Evolutionary conservation across 176 grass and related monocot species (phyloP).

Genomic region (Olyra latifolia): DNA sequence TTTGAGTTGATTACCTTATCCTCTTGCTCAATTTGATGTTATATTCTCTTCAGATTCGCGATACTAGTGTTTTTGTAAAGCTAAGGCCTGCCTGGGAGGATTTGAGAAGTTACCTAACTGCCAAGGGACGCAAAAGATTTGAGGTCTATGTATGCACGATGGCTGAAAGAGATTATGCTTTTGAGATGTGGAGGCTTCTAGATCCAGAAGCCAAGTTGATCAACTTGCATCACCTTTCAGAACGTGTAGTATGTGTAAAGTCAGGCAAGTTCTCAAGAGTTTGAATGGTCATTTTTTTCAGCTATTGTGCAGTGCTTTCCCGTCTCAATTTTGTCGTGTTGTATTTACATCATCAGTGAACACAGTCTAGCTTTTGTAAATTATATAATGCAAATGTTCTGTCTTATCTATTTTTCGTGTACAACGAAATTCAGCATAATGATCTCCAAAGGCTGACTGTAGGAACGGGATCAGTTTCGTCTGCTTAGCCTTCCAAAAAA

Average conservation of each 20-base stretch:
- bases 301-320: slow-evolving; percentile 21
- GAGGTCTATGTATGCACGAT: slow-evolving; percentile 99
- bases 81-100: slow-evolving; percentile 98
- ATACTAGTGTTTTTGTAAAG: slow-evolving; percentile 99
- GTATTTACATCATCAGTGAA: background rate
- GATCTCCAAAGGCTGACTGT: background rate
- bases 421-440: slow-evolving; percentile 1
- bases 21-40: slow-evolving; percentile 9
- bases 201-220: slow-evolving; percentile 87
- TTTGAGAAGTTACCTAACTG: slow-evolving; percentile 95
- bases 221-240: slow-evolving; percentile 58
- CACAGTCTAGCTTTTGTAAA: background rate
- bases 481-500: background rate
- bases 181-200: slow-evolving; percentile 99
- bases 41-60: slow-evolving; percentile 60
- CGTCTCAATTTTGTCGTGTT: slow-evolving; percentile 5
- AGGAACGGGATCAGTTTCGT: background rate
- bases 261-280: slow-evolving; percentile 58
- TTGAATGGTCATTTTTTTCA: background rate
- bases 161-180: slow-evolving; percentile 95
- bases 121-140: slow-evolving; percentile 91
- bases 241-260: slow-evolving; percentile 86
- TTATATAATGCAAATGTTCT: background rate
- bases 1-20: slow-evolving; percentile 20
- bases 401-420: background rate